Evolutionary conservation across 306 rosid species (phyloP), one percentile per base, ranked within the genome.

Genomic region (Corylus americana): DNA sequence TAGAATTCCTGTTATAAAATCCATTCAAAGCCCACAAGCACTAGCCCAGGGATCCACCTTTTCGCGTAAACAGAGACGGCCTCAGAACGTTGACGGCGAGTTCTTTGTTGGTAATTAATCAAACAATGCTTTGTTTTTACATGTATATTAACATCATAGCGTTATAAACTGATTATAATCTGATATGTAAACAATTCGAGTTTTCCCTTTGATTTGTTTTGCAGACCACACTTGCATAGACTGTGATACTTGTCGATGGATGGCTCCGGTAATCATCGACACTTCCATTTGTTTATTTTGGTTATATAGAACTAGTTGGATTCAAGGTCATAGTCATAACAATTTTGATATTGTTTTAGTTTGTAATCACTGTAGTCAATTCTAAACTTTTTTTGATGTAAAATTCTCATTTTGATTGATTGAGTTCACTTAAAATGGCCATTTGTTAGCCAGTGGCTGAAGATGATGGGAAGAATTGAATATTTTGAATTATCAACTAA

Each of bases 241-340:
- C 37, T 74, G 77, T 57, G 77, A 74, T 74, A 39, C 77, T 74
- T 74, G 77, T 29, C 67, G 77, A 62, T 74, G 77, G 77, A 55
- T 74, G 77, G 77, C 77, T 74, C 77, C 77, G 69, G 77, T 74
- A 74, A 74, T 55, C 4, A 49, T 50, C 22, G 9, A 16, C 6
- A 71, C 7, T 25, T 42, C 14, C 51, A 18, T 37, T 11, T 42
- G 12, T 42, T 68, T 39, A 39, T 37, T 37, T 37, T 37, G 42
- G 42, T 37, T 37, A 37, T 55, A 5, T 5, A 55, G 25, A 55
- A 55, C 27, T 5, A 17, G 61, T n/a, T 55, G 61, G 59, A 6
- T 55, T 55, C 59, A 55, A 17, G 59, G 59, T 55, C 59, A 55
- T 55, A 55, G 27, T 20, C 8, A 18, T 20, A 55, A 7, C 9